Conservation (phyloP, 129 eudicot genomes). For the Oenanthe sinensis region DNA sequence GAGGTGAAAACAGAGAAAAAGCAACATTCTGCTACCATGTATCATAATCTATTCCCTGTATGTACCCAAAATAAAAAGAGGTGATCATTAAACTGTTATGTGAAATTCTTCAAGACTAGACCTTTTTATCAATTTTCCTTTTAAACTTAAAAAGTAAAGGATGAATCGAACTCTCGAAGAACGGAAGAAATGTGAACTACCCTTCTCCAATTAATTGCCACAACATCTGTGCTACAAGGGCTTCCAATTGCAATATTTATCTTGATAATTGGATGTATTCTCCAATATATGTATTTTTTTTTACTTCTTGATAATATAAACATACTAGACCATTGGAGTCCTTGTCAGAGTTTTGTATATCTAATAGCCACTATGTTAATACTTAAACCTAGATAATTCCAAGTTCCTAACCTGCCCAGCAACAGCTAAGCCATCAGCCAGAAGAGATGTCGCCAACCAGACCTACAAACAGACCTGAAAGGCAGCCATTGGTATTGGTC, state of each 20-base stretch:
- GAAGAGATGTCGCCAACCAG: constrained; percentile 56
- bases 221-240: background rate
- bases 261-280: background rate
- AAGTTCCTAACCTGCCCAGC: constrained; percentile 47
- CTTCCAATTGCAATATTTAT: background rate
- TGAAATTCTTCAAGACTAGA: background rate
- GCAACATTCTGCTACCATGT: background rate
- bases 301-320: background rate
- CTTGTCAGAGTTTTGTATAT: background rate
- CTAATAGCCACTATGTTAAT: background rate
- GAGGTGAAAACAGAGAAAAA: background rate
- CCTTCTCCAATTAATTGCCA: background rate
- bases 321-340: background rate
- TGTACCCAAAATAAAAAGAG: background rate
- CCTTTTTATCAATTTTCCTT: background rate
- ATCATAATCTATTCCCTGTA: background rate
- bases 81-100: background rate
- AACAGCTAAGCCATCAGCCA: constrained; percentile 67
- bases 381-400: background rate
- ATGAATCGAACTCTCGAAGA: background rate
- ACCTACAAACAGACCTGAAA: constrained; percentile 67
- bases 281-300: background rate
- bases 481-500: constrained; percentile 60
- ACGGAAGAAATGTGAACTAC: background rate
- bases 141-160: background rate